A percentile compares a stretch with the other conserved stretches of the same genome.
Evolutionary conservation across 73 alveolate species (phyloP).

Genomic region (Breviolum minutum): DNA sequence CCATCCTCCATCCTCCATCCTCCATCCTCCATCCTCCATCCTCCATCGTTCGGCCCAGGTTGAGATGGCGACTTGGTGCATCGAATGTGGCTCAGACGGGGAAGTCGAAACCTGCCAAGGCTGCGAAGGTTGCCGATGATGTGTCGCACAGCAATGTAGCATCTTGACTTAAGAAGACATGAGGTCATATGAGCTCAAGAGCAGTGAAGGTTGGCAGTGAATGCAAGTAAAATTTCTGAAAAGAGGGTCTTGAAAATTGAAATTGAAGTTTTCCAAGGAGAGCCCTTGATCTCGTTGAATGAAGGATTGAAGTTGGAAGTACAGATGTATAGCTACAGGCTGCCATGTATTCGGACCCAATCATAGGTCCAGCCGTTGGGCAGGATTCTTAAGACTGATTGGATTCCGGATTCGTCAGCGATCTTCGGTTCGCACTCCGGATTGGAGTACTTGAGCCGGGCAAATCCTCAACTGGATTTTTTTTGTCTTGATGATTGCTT

Average conservation of each 20-base stretch:
- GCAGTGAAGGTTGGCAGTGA: not conserved
- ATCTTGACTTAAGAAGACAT: not conserved
- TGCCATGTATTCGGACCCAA: no score
- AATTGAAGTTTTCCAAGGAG: not conserved
- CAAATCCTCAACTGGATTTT: no score
- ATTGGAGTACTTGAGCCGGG: not conserved
- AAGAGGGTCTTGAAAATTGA: not conserved
- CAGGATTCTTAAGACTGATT: not conserved
- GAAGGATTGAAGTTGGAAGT: no score
- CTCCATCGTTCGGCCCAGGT: not conserved
- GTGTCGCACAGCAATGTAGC: slow-evolving; percentile 30
- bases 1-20: not conserved
- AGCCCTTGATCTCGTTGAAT: no score
- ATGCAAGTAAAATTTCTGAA: not conserved
- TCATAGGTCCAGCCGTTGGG: no score
- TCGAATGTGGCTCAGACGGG: slow-evolving; percentile 10
- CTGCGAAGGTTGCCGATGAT: not conserved
- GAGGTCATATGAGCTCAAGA: not conserved
- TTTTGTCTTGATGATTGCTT: no score
- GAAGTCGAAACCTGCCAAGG: no score
- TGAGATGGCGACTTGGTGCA: slow-evolving; percentile 7
- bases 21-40: not conserved
- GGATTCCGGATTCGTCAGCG: no score
- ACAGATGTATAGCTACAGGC: no score
- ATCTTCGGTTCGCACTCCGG: not conserved